phyloP scores from a whole-genome alignment of 139 green algal species.

The Chlamydomonas schloesseri region DNA sequence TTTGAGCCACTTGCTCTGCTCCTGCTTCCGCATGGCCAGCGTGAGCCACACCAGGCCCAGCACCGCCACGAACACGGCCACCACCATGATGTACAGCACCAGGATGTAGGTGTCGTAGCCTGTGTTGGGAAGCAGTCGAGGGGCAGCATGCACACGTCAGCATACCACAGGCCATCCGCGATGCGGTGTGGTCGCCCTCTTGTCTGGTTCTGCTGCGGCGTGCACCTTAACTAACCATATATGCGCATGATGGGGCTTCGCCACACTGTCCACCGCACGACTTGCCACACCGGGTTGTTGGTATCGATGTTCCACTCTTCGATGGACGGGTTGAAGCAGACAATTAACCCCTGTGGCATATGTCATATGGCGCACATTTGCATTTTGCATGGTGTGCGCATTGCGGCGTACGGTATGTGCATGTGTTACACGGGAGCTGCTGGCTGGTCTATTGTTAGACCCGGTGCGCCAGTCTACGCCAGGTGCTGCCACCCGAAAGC shows the following conservation, averaged over 20 bases:
- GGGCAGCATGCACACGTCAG: neutral
- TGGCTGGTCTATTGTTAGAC: too few species aligned
- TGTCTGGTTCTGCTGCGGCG: too few species aligned
- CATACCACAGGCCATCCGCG: neutral
- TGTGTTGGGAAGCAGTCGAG: too few species aligned
- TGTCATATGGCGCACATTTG: neutral
- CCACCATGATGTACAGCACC: constrained; percentile 45
- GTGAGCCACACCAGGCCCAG: constrained; percentile 13
- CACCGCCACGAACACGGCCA: neutral
- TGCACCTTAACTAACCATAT: constrained; percentile 50
- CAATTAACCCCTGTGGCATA: constrained; percentile 2
- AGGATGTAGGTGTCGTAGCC: neutral
- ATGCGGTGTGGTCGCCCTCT: too few species aligned
- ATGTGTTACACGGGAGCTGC: too few species aligned
- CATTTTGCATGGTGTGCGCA: neutral
- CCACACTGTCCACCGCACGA: constrained; percentile 24
- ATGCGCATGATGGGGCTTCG: constrained; percentile 29
- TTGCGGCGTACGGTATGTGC: neutral
- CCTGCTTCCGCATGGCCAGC: constrained; percentile 30
- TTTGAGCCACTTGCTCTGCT: constrained; percentile 28
- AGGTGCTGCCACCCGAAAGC: too few species aligned
- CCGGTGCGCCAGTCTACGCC: too few species aligned
- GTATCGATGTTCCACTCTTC: constrained; percentile 4
- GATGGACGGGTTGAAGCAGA: constrained; percentile 19
- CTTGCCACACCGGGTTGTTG: constrained; percentile 25